These are phyloP conservation scores for Solanum chiquidenum DNA, from an alignment of 257 asterid genomes.

Conservation along the genomic window DNA sequence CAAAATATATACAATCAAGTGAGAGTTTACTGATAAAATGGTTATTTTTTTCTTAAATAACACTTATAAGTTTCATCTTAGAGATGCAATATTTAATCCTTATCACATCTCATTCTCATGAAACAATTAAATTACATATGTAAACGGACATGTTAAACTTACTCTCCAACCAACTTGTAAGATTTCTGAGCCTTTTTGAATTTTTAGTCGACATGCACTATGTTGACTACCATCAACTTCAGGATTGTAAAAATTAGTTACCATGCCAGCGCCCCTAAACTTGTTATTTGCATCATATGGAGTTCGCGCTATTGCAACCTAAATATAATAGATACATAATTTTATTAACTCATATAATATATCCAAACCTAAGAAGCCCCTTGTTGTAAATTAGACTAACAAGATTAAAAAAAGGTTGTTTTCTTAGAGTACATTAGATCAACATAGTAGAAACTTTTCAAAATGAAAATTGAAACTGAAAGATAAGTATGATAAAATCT, in stretches of 20 bases:
- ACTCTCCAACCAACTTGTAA: not conserved
- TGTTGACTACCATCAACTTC: not conserved
- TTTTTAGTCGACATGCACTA: not conserved
- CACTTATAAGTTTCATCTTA: not conserved
- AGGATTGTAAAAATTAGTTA: not conserved
- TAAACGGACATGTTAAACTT: not conserved
- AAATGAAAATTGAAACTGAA: not conserved
- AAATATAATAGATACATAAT: not conserved
- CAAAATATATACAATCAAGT: not conserved
- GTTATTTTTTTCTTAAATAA: not conserved
- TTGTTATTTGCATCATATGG: not conserved
- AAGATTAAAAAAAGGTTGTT: not conserved
- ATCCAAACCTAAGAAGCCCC: not conserved
- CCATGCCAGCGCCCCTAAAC: not conserved
- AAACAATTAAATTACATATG: not conserved
- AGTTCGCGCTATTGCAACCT: not conserved
- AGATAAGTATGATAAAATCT: not conserved
- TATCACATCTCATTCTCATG: not conserved
- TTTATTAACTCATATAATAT: not conserved
- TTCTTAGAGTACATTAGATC: not conserved
- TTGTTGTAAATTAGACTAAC: not conserved
- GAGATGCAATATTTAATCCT: not conserved
- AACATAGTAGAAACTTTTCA: not conserved
- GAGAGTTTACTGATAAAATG: not conserved
- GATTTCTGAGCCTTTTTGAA: not conserved